Percentiles rank a stretch among this genome's conserved stretches.
Conservation (phyloP, 2,329 filamentous ascomycete species). For the Pseudopyrenochaeta lycopersici region DNA sequence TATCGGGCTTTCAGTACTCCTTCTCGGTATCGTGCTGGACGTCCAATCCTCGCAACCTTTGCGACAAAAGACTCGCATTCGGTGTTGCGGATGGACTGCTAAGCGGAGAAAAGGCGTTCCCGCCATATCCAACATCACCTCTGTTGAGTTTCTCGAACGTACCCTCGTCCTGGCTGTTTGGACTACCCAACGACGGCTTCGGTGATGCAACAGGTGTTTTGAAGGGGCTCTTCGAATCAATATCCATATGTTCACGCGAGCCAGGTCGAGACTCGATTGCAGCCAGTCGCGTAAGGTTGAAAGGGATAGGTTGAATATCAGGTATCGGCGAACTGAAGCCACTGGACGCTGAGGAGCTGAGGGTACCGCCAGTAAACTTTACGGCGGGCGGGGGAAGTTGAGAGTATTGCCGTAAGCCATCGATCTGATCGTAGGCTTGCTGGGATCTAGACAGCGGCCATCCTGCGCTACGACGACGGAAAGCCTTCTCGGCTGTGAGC, state of each 20-base stretch:
- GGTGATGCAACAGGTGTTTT: constrained; percentile 31
- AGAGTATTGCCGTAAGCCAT: constrained; percentile 31
- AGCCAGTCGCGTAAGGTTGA: constrained; percentile 50
- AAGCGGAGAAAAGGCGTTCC: constrained; percentile 43
- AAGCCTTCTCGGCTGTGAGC: constrained; percentile 35
- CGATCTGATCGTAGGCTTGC: constrained; percentile 36
- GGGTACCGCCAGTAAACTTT: constrained; percentile 39
- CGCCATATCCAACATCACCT: constrained; percentile 63
- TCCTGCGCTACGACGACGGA: constrained; percentile 43
- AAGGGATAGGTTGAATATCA: constrained; percentile 63
- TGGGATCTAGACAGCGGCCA: constrained; percentile 38
- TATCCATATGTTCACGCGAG: constrained; percentile 44
- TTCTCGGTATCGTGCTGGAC: constrained; percentile 46
- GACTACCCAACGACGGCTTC: constrained; percentile 23
- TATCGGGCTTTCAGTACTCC: background rate
- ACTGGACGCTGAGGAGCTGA: constrained; percentile 30
- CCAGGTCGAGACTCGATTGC: constrained; percentile 40
- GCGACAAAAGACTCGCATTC: constrained; percentile 75
- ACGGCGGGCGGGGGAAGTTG: constrained; percentile 43
- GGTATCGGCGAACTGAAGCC: constrained; percentile 34
- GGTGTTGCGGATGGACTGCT: constrained; percentile 63
- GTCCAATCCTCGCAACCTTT: constrained; percentile 71
- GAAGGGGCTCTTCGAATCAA: constrained; percentile 37
- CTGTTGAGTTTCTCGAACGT: constrained; percentile 74
- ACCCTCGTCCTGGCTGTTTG: constrained; percentile 18